These are phyloP conservation scores for Colletotrichum somersetense DNA, from an alignment of 2,329 filamentous ascomycete genomes.

Conservation along the genomic window DNA sequence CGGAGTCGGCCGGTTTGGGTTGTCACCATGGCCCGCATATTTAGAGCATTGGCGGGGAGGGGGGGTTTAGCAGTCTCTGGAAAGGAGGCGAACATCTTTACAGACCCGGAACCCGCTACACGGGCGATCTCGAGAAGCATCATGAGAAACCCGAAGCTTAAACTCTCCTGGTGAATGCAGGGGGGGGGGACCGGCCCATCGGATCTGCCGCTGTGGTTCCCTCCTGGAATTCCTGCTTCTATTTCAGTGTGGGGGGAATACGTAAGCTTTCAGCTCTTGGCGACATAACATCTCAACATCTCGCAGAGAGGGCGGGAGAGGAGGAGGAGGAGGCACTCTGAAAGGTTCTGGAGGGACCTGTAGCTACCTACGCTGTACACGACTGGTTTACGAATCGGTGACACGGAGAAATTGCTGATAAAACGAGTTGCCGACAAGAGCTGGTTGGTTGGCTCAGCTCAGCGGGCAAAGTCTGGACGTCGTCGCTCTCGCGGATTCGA, in stretches of 20 bases:
- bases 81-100: neutral
- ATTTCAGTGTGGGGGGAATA: constrained; percentile 8
- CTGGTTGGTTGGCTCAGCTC: constrained; percentile 1
- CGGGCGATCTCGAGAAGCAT: neutral
- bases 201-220: constrained; percentile 1
- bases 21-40: neutral
- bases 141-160: constrained; percentile 3
- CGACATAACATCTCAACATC: neutral
- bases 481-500: constrained; percentile 1
- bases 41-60: neutral
- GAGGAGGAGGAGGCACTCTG: neutral
- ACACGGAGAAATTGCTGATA: neutral
- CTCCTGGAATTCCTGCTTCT: constrained; percentile 1
- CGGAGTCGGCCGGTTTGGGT: neutral
- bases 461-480: neutral
- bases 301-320: neutral
- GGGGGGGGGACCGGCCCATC: neutral
- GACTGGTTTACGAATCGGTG: neutral
- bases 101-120: neutral
- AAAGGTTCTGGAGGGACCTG: neutral
- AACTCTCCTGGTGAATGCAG: neutral
- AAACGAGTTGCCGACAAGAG: neutral
- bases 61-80: neutral
- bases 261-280: constrained; percentile 17
- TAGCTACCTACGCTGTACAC: neutral